A percentile compares a stretch with the other conserved stretches of the same genome.
Conservation (phyloP, 768 basidiomycete species). For the Rhodotorula diobovata region DNA sequence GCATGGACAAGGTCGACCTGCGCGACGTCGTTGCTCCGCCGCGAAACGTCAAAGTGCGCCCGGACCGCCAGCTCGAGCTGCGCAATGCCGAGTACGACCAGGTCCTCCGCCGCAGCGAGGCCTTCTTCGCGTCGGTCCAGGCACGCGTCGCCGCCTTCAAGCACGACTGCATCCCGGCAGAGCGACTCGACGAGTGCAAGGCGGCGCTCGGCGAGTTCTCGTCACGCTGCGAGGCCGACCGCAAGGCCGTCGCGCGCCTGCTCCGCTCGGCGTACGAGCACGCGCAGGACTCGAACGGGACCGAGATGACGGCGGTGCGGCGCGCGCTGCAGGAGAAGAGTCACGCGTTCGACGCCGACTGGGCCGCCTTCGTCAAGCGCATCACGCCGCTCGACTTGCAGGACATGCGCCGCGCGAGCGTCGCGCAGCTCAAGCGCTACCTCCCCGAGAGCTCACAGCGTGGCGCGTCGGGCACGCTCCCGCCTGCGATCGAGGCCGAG, state of each 20-base stretch:
- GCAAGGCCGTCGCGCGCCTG: constrained; percentile 64
- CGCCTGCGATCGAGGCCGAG: constrained; percentile 34
- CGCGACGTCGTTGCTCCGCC: constrained; percentile 88
- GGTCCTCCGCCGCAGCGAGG: constrained; percentile 64
- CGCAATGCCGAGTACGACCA: constrained; percentile 87
- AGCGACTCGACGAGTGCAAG: constrained; percentile 58
- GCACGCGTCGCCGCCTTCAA: constrained; percentile 44
- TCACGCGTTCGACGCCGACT: constrained; percentile 93
- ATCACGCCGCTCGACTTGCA: constrained; percentile 55
- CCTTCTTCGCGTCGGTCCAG: constrained; percentile 52
- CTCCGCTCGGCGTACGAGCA: constrained; percentile 77
- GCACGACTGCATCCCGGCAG: constrained; percentile 34
- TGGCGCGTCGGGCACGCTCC: constrained; percentile 9
- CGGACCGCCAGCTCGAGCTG: constrained; percentile 79
- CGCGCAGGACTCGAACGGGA: constrained; percentile 30
- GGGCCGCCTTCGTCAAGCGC: constrained; percentile 63
- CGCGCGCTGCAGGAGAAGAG: constrained; percentile 85
- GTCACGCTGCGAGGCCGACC: constrained; percentile 64
- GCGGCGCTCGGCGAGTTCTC: constrained; percentile 61
- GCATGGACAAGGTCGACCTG: constrained; percentile 71
- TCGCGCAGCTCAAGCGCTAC: constrained; percentile 48
- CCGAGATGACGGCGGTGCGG: constrained; percentile 63
- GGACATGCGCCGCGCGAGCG: constrained; percentile 50
- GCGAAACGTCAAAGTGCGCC: constrained; percentile 74
- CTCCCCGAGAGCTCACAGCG: constrained; percentile 42